Evolutionary conservation across 176 grass and related monocot genomes (phyloP), one percentile per base, ranked within the genome.

Genomic region (Zoysia pacifica): DNA sequence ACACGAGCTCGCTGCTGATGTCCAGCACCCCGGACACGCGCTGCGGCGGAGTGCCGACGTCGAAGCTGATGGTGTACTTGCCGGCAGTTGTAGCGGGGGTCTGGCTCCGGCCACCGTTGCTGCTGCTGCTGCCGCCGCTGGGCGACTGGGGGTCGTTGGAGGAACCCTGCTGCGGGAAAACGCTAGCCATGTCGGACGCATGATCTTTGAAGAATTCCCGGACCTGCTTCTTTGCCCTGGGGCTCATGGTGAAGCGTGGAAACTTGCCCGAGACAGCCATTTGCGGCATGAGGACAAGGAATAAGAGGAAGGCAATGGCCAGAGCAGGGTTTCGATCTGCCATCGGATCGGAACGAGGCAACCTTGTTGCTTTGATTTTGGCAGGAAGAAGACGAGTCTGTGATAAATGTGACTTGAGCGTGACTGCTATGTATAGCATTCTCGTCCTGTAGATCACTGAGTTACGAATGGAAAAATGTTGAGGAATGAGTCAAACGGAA

Each of bases 31-130:
- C 55, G 55, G 55, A 58, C 6, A 58, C 55, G 55, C 18, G 18
- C 55, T 58, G 55, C 55, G 55, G 55, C 2, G 55, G 55, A 9
- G 16, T 58, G 18, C 55, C 55, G 1, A 58, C 55, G 55, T 58
- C 55, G 55, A 58, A 58, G 55, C 55, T 58, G 55, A 58, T 19
- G 55, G 19, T 58, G 55, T 58, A 58, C 55, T 58, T 58, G 55
- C 55, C 55, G 18, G 55, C 55, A 6, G 18, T 58, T n/a, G 55
- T 58, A 0, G 55, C 55, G 18, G 55, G 10, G 2, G 16, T 18
- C 55, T 58, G 55, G 55, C 18, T 58, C 55, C 55, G 16, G 15
- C 16, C 54, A 2, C 54, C 54, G 16, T 7, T 7, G 7, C 1
- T 9, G 47, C 47, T 48, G 47, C 9, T 56, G 54, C 54, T 7